Evolutionary conservation across 768 basidiomycete species (phyloP), one percentile per base, ranked within the genome.

Genomic region (Phanerochaete carnosa): DNA sequence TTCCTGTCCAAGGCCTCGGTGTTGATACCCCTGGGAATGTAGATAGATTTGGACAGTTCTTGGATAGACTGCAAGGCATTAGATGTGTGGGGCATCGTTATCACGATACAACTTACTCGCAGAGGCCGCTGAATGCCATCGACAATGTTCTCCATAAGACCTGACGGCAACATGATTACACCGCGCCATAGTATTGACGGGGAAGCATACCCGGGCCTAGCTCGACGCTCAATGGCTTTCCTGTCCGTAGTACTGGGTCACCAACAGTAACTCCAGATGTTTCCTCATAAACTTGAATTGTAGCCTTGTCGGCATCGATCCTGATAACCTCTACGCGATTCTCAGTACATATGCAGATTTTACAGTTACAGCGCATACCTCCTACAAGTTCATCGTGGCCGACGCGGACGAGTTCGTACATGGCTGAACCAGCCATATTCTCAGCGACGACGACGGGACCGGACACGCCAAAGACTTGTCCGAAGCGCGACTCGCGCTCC

Each of bases 261-360:
- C 97, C 97, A 55, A 98, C 95, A 6, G 96, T 98, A 45, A 99
- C 97, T 57, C 97, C 97, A 45, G 96, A 97, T 6, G 96, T 98
- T 79, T 99, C 97, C 75, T 99, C 97, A 70, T 99, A 98, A 11
- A 99, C 97, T 75, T 99, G 97, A 62, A 99, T 98, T 13, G 97
- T 98, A 45, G 92, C 92, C 78, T 97, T 96, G 78, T 99, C 97
- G 63, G 87, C 87, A 66, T 98, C 97, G 77, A 99, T 98, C 69
- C 97, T 87, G 69, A 99, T 99, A 69, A 99, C 97, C 93, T 99
- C 97, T 95, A 69, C 23, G 53, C 28, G 55, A 35, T 57, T 23
- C 22, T 29, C 12, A 50, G 25, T 8, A 32, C 12, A 55, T 59
- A 11, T 29, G 25, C 22, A 56, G 26, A 33, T 54, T 57, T 30